Percentiles rank a stretch among this genome's conserved stretches.
Conservation (phyloP, 2,329 filamentous ascomycete species). For the Claviceps arundinis region DNA sequence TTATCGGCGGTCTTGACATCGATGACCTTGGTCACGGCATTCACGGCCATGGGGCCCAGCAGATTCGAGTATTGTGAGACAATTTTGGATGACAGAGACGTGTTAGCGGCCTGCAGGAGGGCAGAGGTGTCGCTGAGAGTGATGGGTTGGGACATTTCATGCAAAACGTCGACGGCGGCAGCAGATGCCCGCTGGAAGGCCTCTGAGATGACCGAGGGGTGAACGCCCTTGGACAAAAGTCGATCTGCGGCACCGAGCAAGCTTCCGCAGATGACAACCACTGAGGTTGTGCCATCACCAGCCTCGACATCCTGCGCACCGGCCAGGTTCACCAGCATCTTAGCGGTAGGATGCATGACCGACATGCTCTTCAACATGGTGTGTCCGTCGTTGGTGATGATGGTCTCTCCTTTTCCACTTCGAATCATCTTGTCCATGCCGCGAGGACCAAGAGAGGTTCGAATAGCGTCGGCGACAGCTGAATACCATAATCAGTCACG, state of each 20-base stretch:
- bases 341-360: conserved; percentile 97
- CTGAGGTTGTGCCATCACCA: conserved; percentile 94
- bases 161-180: conserved; percentile 76
- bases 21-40: conserved; percentile 90
- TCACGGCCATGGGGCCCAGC: conserved; percentile 94
- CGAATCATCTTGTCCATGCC: conserved; percentile 99
- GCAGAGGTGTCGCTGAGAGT: conserved; percentile 76
- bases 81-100: conserved; percentile 95
- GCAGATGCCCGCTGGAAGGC: conserved; percentile 90
- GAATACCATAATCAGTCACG: conserved; percentile 5
- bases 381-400: conserved; percentile 99
- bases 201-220: conserved; percentile 95
- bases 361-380: conserved; percentile 99
- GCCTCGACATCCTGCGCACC: conserved; percentile 97
- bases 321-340: conserved; percentile 96
- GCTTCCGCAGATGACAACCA: conserved; percentile 94
- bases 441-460: conserved; percentile 88
- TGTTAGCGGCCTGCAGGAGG: conserved; percentile 91
- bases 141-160: conserved; percentile 93
- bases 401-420: conserved; percentile 89
- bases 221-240: conserved; percentile 82
- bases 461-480: conserved; percentile 95
- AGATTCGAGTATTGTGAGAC: conserved; percentile 93
- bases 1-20: conserved; percentile 93
- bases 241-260: conserved; percentile 87